phyloP scores from a whole-genome alignment of 345 rosid species.

The Eucalyptus marginata region DNA sequence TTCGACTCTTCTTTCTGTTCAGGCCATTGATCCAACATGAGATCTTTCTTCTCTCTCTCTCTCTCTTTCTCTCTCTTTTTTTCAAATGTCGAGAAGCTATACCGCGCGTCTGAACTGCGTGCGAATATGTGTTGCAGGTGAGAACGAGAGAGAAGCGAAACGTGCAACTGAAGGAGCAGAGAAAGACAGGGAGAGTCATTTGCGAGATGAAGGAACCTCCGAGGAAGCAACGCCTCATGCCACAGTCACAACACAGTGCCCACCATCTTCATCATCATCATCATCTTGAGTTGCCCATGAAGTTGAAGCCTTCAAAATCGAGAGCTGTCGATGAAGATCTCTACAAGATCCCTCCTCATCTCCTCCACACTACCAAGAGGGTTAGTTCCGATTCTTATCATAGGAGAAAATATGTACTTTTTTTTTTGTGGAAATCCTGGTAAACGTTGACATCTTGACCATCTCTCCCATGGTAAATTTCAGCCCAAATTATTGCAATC shows the following conservation, averaged over 20 bases:
- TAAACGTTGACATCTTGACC: neutral
- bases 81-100: neutral
- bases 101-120: neutral
- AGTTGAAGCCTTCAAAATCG: conserved; percentile 2
- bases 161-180: neutral
- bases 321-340: conserved; percentile 87
- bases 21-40: neutral
- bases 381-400: conserved; percentile 5
- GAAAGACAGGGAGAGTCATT: neutral
- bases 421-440: neutral
- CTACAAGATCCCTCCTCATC: conserved; percentile 80
- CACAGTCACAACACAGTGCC: neutral
- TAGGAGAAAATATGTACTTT: neutral
- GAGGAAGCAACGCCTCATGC: neutral
- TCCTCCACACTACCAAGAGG: conserved; percentile 48
- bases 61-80: no score
- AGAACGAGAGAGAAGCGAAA: neutral
- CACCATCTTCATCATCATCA: neutral
- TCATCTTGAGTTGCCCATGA: neutral
- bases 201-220: neutral
- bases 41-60: neutral
- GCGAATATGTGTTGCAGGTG: neutral
- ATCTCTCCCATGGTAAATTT: neutral
- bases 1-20: neutral
- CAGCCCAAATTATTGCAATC: neutral